A percentile compares a stretch with the other conserved stretches of the same genome.
These are phyloP conservation scores for Dictyostelium brefeldianum DNA, from an alignment of 78 protist species.

Conservation along the genomic window DNA sequence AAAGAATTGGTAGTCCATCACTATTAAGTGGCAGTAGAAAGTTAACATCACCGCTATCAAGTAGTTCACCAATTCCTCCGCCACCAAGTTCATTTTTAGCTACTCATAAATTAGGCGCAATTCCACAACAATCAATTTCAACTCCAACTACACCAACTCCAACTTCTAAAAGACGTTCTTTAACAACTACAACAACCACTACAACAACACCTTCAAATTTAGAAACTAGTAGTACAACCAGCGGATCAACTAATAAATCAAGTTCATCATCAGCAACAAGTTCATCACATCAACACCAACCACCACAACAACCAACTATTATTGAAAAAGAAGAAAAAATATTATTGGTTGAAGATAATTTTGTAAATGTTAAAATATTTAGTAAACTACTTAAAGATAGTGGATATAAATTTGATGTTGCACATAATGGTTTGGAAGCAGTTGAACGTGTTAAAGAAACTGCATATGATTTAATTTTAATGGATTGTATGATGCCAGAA, in stretches of 20 bases:
- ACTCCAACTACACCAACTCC: not conserved
- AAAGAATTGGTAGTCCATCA: not conserved
- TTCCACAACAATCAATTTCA: not conserved
- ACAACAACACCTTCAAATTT: not conserved
- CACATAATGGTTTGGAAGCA: slow-evolving; percentile 54
- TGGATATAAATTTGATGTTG: slow-evolving; percentile 39
- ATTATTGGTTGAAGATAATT: slow-evolving; percentile 59
- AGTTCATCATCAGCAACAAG: not conserved
- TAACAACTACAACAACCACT: not conserved
- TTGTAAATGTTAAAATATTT: slow-evolving; percentile 29
- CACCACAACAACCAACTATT: not conserved
- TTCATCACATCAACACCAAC: too few species aligned
- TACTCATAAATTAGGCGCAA: not conserved
- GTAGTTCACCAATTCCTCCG: not conserved
- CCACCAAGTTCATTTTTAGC: not conserved
- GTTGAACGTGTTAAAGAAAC: not conserved
- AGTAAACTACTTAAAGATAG: slow-evolving; percentile 34
- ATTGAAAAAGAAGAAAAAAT: slow-evolving; percentile 28
- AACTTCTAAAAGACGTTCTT: not conserved
- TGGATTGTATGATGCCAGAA: slow-evolving; percentile 81
- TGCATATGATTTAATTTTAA: slow-evolving; percentile 43
- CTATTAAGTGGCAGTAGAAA: not conserved
- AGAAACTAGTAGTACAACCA: not conserved
- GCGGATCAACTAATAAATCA: not conserved
- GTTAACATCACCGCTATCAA: not conserved